phyloP scores from a whole-genome alignment of 441 rosid genomes.

The Jatropha podagrica region DNA sequence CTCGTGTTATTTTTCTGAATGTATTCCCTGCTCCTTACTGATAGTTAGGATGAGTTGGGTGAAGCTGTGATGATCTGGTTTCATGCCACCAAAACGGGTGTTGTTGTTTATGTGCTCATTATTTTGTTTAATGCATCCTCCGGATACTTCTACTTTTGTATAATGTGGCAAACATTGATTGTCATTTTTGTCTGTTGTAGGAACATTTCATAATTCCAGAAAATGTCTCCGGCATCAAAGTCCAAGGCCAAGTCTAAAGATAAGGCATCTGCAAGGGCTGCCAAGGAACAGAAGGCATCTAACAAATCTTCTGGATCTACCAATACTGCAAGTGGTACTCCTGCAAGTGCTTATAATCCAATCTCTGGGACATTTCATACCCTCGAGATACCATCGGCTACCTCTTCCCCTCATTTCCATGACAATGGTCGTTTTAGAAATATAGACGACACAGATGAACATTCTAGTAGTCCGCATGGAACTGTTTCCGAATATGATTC shows the following conservation, averaged over 20 bases:
- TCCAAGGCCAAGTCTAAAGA: slow-evolving; percentile 56
- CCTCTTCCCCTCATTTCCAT: slow-evolving; percentile 43
- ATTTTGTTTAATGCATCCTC: not conserved
- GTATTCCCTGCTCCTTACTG: not conserved
- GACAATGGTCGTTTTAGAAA: slow-evolving; percentile 57
- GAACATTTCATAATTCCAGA: slow-evolving; percentile 22
- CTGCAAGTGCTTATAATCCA: slow-evolving; percentile 74
- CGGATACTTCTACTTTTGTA: not conserved
- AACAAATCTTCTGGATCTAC: slow-evolving; percentile 44
- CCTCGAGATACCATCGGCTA: slow-evolving; percentile 46
- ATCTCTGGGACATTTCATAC: slow-evolving; percentile 60
- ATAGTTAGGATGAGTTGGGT: not conserved
- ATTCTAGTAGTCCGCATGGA: slow-evolving; percentile 39
- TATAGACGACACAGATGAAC: slow-evolving; percentile 68
- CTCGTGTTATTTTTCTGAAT: not conserved
- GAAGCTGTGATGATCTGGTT: not conserved
- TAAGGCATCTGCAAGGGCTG: slow-evolving; percentile 35
- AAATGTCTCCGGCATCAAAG: slow-evolving; percentile 65
- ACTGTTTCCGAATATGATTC: slow-evolving; percentile 65
- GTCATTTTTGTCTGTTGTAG: slow-evolving; percentile 1
- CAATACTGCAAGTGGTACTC: slow-evolving; percentile 38
- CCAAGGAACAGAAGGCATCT: slow-evolving; percentile 52
- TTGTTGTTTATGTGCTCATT: not conserved
- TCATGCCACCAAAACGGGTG: not conserved
- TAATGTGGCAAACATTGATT: not conserved